A percentile compares a stretch with the other conserved stretches of the same genome.
phyloP scores from a whole-genome alignment of 805 yeast genomes.

The Scheffersomyces coipomensis region DNA sequence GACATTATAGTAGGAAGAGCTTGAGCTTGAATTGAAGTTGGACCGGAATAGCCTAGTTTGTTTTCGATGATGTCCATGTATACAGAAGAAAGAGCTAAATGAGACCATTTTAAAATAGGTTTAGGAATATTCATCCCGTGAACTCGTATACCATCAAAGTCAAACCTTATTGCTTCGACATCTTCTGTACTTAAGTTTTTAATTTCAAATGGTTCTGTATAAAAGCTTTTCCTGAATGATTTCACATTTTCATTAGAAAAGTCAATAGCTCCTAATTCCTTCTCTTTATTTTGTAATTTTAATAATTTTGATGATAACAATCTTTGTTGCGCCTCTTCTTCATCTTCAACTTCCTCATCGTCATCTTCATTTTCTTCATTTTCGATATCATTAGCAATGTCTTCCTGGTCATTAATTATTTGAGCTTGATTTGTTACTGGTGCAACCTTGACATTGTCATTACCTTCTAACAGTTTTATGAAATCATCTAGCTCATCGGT shows the following conservation, averaged over 20 bases:
- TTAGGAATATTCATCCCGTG: constrained; percentile 56
- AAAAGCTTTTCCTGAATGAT: constrained; percentile 62
- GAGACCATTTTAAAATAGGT: constrained; percentile 78
- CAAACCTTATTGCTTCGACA: constrained; percentile 49
- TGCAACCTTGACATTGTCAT: too few relatives aligned
- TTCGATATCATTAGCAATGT: constrained; percentile 15
- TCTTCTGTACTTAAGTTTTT: constrained; percentile 50
- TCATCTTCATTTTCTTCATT: constrained; percentile 18
- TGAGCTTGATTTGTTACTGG: background rate
- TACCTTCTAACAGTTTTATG: constrained; percentile 26
- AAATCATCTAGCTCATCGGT: constrained; percentile 35
- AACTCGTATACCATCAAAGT: constrained; percentile 64
- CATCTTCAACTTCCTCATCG: constrained; percentile 30
- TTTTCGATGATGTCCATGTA: constrained; percentile 53
- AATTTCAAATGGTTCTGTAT: constrained; percentile 57
- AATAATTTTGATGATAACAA: constrained; percentile 35
- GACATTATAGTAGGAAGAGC: constrained; percentile 88
- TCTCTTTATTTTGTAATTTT: constrained; percentile 45
- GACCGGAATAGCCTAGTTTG: constrained; percentile 51
- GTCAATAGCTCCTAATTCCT: constrained; percentile 49
- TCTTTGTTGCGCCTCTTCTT: constrained; percentile 30
- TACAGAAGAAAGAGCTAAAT: constrained; percentile 69
- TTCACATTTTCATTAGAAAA: constrained; percentile 45
- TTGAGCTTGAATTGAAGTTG: constrained; percentile 89
- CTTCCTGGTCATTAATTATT: constrained; percentile 1